These are phyloP conservation scores for Platismatia glauca DNA, from an alignment of 495 filamentous ascomycete species.

Conservation along the genomic window DNA sequence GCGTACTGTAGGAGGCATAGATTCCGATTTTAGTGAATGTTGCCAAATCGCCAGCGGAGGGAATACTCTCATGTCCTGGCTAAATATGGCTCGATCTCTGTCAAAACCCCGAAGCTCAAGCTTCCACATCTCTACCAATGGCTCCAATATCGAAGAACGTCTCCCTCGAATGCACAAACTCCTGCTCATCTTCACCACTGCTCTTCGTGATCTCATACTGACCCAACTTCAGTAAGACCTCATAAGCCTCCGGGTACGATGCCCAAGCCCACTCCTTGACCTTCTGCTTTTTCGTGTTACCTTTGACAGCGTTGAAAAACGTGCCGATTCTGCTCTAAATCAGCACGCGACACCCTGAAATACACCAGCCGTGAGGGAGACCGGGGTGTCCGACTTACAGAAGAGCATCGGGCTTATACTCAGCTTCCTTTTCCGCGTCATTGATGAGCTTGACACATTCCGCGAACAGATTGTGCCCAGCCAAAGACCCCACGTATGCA, in stretches of 20 bases:
- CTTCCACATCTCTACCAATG: conserved; percentile 12
- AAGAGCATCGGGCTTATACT: conserved; percentile 52
- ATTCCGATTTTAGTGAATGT: no score
- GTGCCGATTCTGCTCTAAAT: conserved; percentile 49
- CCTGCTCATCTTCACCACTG: conserved; percentile 1
- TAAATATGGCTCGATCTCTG: neutral
- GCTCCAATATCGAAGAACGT: conserved; percentile 16
- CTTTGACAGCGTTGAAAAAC: conserved; percentile 62
- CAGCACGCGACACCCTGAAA: conserved; percentile 3
- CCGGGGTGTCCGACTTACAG: conserved; percentile 50
- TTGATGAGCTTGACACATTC: conserved; percentile 55
- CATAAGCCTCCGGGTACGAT: conserved; percentile 61
- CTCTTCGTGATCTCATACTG: conserved; percentile 14
- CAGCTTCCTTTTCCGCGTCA: conserved; percentile 54
- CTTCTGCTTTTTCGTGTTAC: conserved; percentile 48
- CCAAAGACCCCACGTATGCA: conserved; percentile 66
- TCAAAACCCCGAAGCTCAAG: neutral
- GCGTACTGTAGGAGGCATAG: no score
- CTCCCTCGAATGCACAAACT: conserved; percentile 5
- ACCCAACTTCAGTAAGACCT: conserved; percentile 43
- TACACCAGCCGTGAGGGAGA: neutral
- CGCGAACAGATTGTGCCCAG: conserved; percentile 56
- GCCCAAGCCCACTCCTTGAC: conserved; percentile 63
- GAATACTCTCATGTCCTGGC: no score
- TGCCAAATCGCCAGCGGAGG: no score